Evolutionary conservation across 1,139 yeast species (phyloP), one percentile per base, ranked within the genome.

Genomic region (Lodderomyces margitis): DNA sequence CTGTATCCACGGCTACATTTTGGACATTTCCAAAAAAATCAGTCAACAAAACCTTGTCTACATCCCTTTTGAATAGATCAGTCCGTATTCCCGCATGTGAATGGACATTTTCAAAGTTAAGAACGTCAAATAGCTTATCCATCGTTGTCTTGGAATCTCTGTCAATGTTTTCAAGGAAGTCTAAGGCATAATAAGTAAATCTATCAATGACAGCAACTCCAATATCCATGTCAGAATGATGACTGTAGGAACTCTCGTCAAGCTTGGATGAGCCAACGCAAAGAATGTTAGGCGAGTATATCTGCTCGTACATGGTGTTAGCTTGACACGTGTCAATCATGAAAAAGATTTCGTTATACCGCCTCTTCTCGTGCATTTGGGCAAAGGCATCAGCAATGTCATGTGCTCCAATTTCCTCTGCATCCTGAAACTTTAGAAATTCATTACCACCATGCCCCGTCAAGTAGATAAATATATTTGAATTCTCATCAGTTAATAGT

Each of bases 281-380:
- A 44, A 92, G 68, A 37, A 92, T 80, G 59, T 92, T 91, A 31
- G 98, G 98, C 8, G 96, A 86, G 59, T 89, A 89, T 58, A 91
- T 83, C 58, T 86, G 78, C 44, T 94, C 84, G 64, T 87, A 92
- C 98, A 92, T 92, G 15, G 98, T 88, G 63, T 92, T 92, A 23
- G 98, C 98, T 66, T 92, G 98, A 61, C 99, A 92, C 0, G 99
- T 92, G 61, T 92, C 99, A 50, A 92, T 87, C 98, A 92, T 92
- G 64, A 92, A 92, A 58, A 92, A 80, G 34, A 92, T 87, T 68
- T 94, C 98, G 55, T 91, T 89, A 65, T 92, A 92, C 43, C 98
- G 74, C 55, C 86, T 85, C 77, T 91, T 91, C 59, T 92, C 96
- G 66, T 87, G 80, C 98, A 92, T 92, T 61, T 94, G 98, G 39